phyloP scores from a whole-genome alignment of 352 stramenopile genomes.

The Pythium insidiosum region DNA sequence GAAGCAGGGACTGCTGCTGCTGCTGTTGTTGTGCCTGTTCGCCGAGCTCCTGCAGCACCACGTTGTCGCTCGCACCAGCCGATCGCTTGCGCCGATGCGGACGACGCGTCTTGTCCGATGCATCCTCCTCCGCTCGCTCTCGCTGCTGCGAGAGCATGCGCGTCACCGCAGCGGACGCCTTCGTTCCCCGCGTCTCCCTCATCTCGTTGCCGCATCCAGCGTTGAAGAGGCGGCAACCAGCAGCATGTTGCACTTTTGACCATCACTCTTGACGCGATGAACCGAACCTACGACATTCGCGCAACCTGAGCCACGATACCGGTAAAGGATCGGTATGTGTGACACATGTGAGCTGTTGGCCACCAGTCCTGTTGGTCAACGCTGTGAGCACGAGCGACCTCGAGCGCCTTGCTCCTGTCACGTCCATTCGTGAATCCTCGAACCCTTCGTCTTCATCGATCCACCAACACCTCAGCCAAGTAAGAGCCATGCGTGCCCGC shows the following conservation, averaged over 20 bases:
- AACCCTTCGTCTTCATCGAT: conserved; percentile 33
- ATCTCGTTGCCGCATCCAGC: neutral
- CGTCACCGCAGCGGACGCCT: too few species aligned
- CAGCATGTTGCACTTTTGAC: conserved; percentile 5
- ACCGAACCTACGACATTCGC: conserved; percentile 4
- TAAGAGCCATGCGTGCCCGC: conserved; percentile 22
- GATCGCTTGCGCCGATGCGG: too few species aligned
- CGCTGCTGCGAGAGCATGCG: too few species aligned
- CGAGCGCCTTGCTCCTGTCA: too few species aligned
- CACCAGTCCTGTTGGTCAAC: too few species aligned
- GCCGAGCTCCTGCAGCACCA: neutral
- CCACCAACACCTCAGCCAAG: conserved; percentile 25
- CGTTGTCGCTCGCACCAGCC: neutral
- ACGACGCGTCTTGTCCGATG: too few species aligned
- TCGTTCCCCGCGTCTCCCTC: neutral
- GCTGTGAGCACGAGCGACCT: too few species aligned
- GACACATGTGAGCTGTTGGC: conserved; percentile 15
- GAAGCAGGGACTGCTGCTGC: conserved; percentile 2
- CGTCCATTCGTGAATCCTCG: conserved; percentile 23
- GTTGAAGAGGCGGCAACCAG: neutral
- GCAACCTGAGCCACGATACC: too few species aligned
- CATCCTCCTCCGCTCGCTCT: neutral
- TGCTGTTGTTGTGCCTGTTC: conserved; percentile 2
- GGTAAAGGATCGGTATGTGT: too few species aligned
- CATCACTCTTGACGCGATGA: conserved; percentile 19